Conservation (phyloP, 495 filamentous ascomycete genomes). For the Talaromyces trachyspermus region DNA sequence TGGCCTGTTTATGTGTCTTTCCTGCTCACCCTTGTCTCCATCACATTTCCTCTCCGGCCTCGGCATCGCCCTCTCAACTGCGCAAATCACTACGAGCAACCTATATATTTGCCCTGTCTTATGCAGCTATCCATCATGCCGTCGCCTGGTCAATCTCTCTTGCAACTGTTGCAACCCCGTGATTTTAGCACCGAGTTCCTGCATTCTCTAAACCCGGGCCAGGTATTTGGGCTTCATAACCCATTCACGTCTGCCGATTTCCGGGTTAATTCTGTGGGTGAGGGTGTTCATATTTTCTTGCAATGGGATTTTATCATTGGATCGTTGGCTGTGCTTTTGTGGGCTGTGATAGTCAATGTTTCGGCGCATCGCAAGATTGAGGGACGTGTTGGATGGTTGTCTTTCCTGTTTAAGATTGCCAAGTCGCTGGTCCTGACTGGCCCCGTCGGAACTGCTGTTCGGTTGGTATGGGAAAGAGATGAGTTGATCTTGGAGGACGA, state of each 20-base stretch:
- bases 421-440: conserved; percentile 39
- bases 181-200: conserved; percentile 23
- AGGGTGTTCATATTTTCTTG: conserved; percentile 45
- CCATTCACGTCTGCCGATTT: conserved; percentile 30
- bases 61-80: conserved; percentile 19
- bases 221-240: conserved; percentile 33
- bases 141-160: conserved; percentile 39
- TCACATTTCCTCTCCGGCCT: conserved; percentile 25
- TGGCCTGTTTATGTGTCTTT: conserved; percentile 47
- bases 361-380: conserved; percentile 31
- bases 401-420: conserved; percentile 27
- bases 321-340: conserved; percentile 41
- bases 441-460: conserved; percentile 41
- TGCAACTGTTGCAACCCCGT: conserved; percentile 28
- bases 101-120: conserved; percentile 45
- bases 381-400: conserved; percentile 19
- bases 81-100: conserved; percentile 39
- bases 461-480: conserved; percentile 52
- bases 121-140: conserved; percentile 42
- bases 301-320: conserved; percentile 54
- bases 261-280: conserved; percentile 33
- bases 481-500: conserved; percentile 29
- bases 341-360: conserved; percentile 42
- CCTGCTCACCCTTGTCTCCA: conserved; percentile 24
- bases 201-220: conserved; percentile 28